These are phyloP conservation scores for Podospora pseudopauciseta DNA, from an alignment of 495 filamentous ascomycete species.

Conservation along the genomic window DNA sequence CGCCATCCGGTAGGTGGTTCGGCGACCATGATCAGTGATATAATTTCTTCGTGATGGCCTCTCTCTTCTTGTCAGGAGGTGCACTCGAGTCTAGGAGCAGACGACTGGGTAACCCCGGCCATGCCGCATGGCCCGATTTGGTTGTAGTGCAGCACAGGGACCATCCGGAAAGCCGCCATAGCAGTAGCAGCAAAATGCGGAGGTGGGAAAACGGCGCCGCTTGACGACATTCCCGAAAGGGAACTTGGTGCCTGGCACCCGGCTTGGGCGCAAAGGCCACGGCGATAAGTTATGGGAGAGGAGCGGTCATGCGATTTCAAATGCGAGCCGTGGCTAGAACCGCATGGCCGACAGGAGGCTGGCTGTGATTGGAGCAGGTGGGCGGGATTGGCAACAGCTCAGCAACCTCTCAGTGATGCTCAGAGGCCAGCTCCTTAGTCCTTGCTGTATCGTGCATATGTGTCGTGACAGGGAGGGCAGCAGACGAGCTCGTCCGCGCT, in stretches of 20 bases:
- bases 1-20: background rate
- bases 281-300: constrained; percentile 11
- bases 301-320: constrained; percentile 20
- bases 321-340: constrained; percentile 17
- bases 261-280: constrained; percentile 9
- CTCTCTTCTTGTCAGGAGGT: background rate
- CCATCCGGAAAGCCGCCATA: constrained; percentile 13
- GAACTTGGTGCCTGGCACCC: constrained; percentile 16
- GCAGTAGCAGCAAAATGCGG: constrained; percentile 25
- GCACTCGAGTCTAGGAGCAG: background rate
- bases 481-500: constrained; percentile 12
- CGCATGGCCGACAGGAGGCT: constrained; percentile 19
- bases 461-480: constrained; percentile 23
- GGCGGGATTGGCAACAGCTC: constrained; percentile 14
- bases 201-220: constrained; percentile 32
- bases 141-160: constrained; percentile 25
- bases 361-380: constrained; percentile 27
- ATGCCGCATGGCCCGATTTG: constrained; percentile 27
- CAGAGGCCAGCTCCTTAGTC: background rate
- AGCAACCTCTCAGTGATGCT: constrained; percentile 18
- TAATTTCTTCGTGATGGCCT: background rate
- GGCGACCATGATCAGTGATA: background rate
- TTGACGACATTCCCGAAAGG: constrained; percentile 36
- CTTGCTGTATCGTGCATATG: constrained; percentile 8
- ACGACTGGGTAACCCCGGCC: constrained; percentile 8